These are phyloP conservation scores for Wickerhamomyces bisporus DNA, from an alignment of 805 yeast species.

Conservation along the genomic window DNA sequence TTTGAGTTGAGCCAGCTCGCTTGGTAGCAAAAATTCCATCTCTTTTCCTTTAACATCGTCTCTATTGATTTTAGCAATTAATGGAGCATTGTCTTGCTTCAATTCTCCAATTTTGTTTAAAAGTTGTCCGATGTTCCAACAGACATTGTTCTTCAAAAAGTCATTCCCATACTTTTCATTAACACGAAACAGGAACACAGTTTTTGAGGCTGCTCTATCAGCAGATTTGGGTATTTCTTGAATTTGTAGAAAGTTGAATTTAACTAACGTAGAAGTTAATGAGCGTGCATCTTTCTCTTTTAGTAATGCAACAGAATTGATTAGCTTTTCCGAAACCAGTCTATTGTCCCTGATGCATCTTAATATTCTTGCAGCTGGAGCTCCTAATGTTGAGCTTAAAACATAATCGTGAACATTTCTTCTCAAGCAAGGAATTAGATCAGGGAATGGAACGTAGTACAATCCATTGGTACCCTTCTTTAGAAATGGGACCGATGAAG, in stretches of 20 bases:
- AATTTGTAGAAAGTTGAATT: slow-evolving; percentile 70
- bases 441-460: slow-evolving; percentile 59
- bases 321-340: slow-evolving; percentile 78
- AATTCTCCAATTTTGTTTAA: slow-evolving; percentile 48
- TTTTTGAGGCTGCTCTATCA: slow-evolving; percentile 87
- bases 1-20: slow-evolving; percentile 70
- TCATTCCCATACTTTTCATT: slow-evolving; percentile 47
- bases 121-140: slow-evolving; percentile 41
- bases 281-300: slow-evolving; percentile 74
- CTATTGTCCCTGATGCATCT: slow-evolving; percentile 69
- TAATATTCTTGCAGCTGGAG: slow-evolving; percentile 63
- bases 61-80: slow-evolving; percentile 77
- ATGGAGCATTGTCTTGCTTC: slow-evolving; percentile 55
- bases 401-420: slow-evolving; percentile 50
- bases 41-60: slow-evolving; percentile 88
- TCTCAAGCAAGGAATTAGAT: slow-evolving; percentile 41
- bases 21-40: slow-evolving; percentile 62
- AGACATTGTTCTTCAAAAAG: slow-evolving; percentile 41
- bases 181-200: slow-evolving; percentile 77
- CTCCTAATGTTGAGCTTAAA: slow-evolving; percentile 57
- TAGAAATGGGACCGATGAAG: slow-evolving; percentile 55
- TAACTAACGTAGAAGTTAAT: slow-evolving; percentile 59
- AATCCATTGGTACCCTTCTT: slow-evolving; percentile 49
- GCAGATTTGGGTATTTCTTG: slow-evolving; percentile 92
- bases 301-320: slow-evolving; percentile 70